Evolutionary conservation across 108 stramenopile genomes (phyloP).

Genomic region (Skeletonema tropicum): DNA sequence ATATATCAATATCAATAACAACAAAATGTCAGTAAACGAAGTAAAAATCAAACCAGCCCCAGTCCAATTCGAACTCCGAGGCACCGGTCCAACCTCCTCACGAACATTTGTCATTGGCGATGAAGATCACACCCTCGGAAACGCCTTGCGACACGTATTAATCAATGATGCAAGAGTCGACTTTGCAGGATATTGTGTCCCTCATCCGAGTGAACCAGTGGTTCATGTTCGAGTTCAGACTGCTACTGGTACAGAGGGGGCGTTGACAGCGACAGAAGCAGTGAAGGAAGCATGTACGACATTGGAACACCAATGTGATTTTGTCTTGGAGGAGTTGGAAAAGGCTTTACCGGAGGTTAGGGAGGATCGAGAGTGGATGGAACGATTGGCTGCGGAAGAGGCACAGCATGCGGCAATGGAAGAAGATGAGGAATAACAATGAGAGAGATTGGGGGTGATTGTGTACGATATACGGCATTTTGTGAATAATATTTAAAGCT

Average conservation of each 20-base stretch:
- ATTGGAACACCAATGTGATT: constrained; percentile 67
- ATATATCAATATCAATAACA: too few species aligned
- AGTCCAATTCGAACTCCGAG: constrained; percentile 58
- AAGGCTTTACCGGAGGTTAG: constrained; percentile 68
- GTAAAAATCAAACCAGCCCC: constrained; percentile 57
- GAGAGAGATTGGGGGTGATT: constrained; percentile 15
- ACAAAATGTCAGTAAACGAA: constrained; percentile 73
- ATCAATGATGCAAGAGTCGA: constrained; percentile 75
- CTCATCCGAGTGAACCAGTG: constrained; percentile 95
- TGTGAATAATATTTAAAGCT: background rate
- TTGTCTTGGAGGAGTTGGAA: constrained; percentile 72
- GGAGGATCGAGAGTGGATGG: constrained; percentile 64
- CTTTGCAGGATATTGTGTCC: constrained; percentile 96
- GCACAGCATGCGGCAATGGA: constrained; percentile 47
- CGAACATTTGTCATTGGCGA: constrained; percentile 90
- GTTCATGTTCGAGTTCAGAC: constrained; percentile 94
- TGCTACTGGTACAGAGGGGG: background rate
- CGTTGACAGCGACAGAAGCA: constrained; percentile 65
- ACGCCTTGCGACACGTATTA: constrained; percentile 89
- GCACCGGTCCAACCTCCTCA: constrained; percentile 68
- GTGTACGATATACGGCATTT: background rate
- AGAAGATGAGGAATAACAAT: constrained; percentile 43
- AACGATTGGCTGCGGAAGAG: constrained; percentile 43
- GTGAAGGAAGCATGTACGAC: constrained; percentile 79
- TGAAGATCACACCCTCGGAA: constrained; percentile 97